Conservation (phyloP, 371 early-diverging fungal species). For the Mucor indicus region DNA sequence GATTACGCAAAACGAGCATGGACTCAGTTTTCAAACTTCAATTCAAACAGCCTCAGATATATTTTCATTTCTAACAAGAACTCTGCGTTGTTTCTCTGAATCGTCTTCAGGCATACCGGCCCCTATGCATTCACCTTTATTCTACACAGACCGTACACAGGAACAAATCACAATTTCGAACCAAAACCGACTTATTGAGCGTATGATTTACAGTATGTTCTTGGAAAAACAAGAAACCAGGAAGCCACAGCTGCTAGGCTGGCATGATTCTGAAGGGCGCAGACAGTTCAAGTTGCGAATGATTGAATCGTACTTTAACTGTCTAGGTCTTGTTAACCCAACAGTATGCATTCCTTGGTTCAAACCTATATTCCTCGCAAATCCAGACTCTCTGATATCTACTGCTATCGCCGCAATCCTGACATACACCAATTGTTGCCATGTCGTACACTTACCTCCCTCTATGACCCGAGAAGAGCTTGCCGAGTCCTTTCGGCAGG, state of each 20-base stretch:
- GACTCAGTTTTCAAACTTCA: constrained; percentile 30
- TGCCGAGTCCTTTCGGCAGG: constrained; percentile 22
- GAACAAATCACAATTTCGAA: constrained; percentile 23
- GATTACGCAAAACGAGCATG: constrained; percentile 15
- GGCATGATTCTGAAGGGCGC: no score
- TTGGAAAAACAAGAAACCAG: constrained; percentile 6
- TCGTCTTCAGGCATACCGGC: no score
- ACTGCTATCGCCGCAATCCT: constrained; percentile 29
- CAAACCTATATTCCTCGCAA: constrained; percentile 14
- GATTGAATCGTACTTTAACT: constrained; percentile 24
- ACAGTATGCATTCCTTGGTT: constrained; percentile 24
- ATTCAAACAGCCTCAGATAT: constrained; percentile 32
- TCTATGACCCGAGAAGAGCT: constrained; percentile 17
- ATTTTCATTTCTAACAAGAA: constrained; percentile 18
- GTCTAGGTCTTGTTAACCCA: constrained; percentile 19
- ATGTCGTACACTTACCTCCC: constrained; percentile 11
- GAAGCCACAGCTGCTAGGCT: no score
- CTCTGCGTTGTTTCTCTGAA: constrained; percentile 20
- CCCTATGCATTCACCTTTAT: constrained; percentile 27
- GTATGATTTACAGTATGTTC: constrained; percentile 25
- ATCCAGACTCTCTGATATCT: constrained; percentile 22
- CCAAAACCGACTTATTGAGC: constrained; percentile 26
- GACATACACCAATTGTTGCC: constrained; percentile 29
- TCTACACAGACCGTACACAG: constrained; percentile 16
- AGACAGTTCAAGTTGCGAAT: constrained; percentile 19